Conservation (phyloP, 345 rosid genomes). For the Salix brachista region DNA sequence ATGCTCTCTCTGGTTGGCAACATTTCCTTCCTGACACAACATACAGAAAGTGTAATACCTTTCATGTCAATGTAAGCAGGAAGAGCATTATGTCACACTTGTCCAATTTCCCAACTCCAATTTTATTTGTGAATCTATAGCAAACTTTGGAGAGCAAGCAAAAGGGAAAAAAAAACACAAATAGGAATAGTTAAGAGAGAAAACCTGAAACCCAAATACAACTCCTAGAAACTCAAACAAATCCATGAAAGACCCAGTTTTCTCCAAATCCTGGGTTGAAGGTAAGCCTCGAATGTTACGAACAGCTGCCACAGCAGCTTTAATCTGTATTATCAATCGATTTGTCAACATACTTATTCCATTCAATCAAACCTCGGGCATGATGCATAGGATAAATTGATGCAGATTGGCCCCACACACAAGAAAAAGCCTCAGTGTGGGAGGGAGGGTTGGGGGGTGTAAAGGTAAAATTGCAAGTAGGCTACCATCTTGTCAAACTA, state of each 20-base stretch:
- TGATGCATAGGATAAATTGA: constrained; percentile 9
- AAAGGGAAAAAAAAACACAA: background rate
- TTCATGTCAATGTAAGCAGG: background rate
- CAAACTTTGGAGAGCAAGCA: background rate
- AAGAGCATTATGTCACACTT: background rate
- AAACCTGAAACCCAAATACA: constrained; percentile 90
- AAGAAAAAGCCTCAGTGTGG: background rate
- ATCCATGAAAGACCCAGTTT: constrained; percentile 48
- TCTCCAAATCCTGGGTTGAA: constrained; percentile 46
- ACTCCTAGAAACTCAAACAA: constrained; percentile 70
- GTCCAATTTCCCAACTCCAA: background rate
- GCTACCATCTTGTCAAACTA: constrained; percentile 2
- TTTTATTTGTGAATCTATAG: background rate
- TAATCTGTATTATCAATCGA: constrained; percentile 52
- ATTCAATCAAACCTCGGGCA: background rate
- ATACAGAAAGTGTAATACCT: constrained; percentile 6
- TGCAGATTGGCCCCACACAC: background rate
- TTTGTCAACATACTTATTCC: constrained; percentile 19
- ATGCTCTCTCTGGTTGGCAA: constrained; percentile 93
- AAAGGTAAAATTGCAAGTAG: background rate
- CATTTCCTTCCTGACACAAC: constrained; percentile 65
- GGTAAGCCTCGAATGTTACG: constrained; percentile 61
- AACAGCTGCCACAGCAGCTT: constrained; percentile 70
- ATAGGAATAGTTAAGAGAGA: constrained; percentile 4
- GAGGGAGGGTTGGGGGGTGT: background rate